Conservation (phyloP, 805 yeast genomes). For the Candida broadrunensis region DNA sequence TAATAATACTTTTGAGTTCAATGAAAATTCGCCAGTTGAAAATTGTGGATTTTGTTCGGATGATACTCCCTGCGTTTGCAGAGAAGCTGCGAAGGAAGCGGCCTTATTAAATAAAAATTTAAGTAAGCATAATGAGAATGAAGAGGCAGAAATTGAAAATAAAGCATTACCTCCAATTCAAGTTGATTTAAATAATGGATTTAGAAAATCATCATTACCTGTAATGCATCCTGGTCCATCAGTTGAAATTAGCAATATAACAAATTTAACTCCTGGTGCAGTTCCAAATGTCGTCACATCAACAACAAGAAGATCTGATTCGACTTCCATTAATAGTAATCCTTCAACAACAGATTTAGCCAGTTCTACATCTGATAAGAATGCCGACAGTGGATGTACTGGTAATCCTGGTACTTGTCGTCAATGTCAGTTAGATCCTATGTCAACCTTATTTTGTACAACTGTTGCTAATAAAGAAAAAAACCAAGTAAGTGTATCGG, state of each 20-base stretch:
- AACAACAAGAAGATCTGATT: constrained; percentile 11
- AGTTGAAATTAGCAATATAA: constrained; percentile 46
- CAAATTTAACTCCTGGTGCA: constrained; percentile 37
- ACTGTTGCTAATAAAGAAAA: constrained; percentile 63
- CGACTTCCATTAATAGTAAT: constrained; percentile 9
- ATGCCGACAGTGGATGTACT: constrained; percentile 53
- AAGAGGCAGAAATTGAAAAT: neutral
- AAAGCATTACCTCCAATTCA: constrained; percentile 44
- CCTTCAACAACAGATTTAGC: constrained; percentile 2
- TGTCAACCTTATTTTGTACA: constrained; percentile 85
- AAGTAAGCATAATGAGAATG: constrained; percentile 23
- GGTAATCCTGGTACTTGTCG: constrained; percentile 86
- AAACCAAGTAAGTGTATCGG: constrained; percentile 9
- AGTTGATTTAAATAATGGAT: constrained; percentile 15
- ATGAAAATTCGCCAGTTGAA: constrained; percentile 54
- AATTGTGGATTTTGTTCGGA: constrained; percentile 94
- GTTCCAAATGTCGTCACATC: constrained; percentile 31
- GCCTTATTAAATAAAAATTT: constrained; percentile 33
- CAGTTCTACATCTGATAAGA: constrained; percentile 6
- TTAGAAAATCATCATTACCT: constrained; percentile 43
- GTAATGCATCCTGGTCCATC: constrained; percentile 67
- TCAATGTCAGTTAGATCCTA: constrained; percentile 82
- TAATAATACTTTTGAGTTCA: constrained; percentile 18
- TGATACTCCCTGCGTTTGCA: constrained; percentile 88
- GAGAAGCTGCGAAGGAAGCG: constrained; percentile 65